Evolutionary conservation across 1,139 yeast species (phyloP).

Genomic region (Yamadazyma songkhlaensis): DNA sequence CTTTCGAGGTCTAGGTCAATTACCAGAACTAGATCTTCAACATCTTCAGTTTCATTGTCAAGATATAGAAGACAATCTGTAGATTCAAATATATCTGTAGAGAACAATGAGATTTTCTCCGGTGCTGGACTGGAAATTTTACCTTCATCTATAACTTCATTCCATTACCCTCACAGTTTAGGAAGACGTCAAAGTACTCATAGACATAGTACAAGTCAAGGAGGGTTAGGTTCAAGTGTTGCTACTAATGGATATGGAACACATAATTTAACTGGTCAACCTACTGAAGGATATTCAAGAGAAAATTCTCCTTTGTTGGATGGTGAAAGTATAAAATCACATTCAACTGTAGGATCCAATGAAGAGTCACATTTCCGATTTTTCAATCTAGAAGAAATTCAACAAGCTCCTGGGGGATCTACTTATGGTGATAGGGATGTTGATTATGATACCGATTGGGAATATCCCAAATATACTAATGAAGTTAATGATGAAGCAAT

Average conservation of each 20-base stretch:
- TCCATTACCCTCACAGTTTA: constrained; percentile 69
- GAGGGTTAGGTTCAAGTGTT: background rate
- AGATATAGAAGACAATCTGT: constrained; percentile 22
- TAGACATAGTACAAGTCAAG: constrained; percentile 1
- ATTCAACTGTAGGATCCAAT: constrained; percentile 25
- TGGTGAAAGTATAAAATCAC: constrained; percentile 25
- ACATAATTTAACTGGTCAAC: background rate
- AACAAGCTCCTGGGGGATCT: constrained; percentile 84
- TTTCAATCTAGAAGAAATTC: constrained; percentile 80
- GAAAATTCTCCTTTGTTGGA: constrained; percentile 41
- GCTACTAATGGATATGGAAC: background rate
- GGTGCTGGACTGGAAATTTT: constrained; percentile 89
- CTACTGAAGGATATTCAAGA: constrained; percentile 15
- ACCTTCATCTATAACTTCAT: constrained; percentile 86
- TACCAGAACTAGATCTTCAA: constrained; percentile 3
- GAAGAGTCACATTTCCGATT: constrained; percentile 59
- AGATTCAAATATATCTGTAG: constrained; percentile 41
- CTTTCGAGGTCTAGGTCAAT: background rate
- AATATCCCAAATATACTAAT: constrained; percentile 33
- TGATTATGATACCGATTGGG: constrained; percentile 74
- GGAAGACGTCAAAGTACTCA: constrained; percentile 14
- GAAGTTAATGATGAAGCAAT: constrained; percentile 5
- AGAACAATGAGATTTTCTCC: constrained; percentile 70
- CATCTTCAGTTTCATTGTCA: constrained; percentile 8
- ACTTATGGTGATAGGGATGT: constrained; percentile 62